Percentiles rank a stretch among this genome's conserved stretches.
phyloP scores from a whole-genome alignment of 2,329 filamentous ascomycete species.

The Cryoendolithus antarcticus region DNA sequence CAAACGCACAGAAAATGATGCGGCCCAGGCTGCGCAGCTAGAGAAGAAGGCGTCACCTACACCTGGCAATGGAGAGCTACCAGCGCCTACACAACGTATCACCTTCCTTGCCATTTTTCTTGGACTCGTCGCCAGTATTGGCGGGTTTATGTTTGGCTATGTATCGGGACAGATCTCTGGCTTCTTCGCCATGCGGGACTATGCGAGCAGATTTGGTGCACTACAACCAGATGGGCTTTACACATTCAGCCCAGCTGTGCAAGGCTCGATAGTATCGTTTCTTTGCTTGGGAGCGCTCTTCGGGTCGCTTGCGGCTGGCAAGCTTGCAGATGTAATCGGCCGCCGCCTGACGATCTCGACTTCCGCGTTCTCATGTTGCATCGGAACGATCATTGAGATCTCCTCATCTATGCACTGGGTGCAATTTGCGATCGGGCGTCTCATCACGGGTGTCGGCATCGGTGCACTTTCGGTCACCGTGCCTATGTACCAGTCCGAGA shows the following conservation, averaged over 20 bases:
- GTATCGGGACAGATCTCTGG: constrained; percentile 49
- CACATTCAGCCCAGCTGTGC: constrained; percentile 21
- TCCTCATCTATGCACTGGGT: constrained; percentile 28
- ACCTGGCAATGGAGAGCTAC: constrained; percentile 7
- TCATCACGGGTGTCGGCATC: constrained; percentile 31
- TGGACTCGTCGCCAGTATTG: constrained; percentile 43
- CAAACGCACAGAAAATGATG: constrained; percentile 21
- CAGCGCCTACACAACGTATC: constrained; percentile 15
- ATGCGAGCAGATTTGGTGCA: constrained; percentile 42
- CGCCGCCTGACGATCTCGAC: constrained; percentile 37
- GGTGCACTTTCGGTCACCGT: constrained; percentile 43
- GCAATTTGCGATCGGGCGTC: constrained; percentile 37
- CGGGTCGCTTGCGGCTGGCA: constrained; percentile 29
- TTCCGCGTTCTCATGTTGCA: constrained; percentile 30
- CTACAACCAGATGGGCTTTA: constrained; percentile 24
- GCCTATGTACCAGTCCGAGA: constrained; percentile 57
- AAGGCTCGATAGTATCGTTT: constrained; percentile 32
- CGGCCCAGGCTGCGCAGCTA: constrained; percentile 18
- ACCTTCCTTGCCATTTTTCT: constrained; percentile 37
- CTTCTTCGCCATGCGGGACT: constrained; percentile 36
- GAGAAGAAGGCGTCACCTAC: constrained; percentile 16
- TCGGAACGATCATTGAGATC: constrained; percentile 33
- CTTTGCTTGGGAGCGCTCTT: constrained; percentile 33
- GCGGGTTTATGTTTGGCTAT: constrained; percentile 48
- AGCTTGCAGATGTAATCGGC: constrained; percentile 43